Conservation (phyloP, 164 flowering plant species). For the Magnolia officinalis region DNA sequence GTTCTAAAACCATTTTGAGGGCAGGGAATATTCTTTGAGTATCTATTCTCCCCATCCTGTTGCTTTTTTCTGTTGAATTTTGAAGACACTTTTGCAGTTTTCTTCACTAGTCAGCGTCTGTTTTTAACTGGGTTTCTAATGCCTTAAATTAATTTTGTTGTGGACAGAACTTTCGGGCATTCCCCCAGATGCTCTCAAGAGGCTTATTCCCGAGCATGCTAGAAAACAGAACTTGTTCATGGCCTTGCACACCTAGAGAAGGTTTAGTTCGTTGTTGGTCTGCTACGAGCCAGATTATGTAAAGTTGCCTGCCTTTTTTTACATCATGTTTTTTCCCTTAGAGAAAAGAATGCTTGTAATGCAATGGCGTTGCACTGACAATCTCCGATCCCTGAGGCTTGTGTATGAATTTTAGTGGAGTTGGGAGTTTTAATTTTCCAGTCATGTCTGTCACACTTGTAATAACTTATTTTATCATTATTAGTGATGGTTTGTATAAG, state of each 20-base stretch:
- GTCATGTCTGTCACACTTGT: not conserved
- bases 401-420: constrained; percentile 1
- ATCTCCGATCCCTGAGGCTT: constrained; percentile 1
- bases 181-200: constrained; percentile 49
- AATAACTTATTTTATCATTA: not conserved
- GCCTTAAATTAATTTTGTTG: not conserved
- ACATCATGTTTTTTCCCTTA: not conserved
- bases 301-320: constrained; percentile 2
- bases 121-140: not conserved
- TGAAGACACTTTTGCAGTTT: not conserved
- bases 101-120: not conserved
- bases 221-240: constrained; percentile 90
- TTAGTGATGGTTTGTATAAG: not conserved
- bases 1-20: too few species aligned
- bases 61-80: not conserved
- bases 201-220: constrained; percentile 89
- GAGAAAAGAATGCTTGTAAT: not conserved
- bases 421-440: not conserved
- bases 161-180: constrained; percentile 66
- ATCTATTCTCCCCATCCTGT: too few species aligned
- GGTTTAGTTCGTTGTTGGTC: not conserved
- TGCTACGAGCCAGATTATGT: constrained; percentile 1
- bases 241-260: constrained; percentile 63
- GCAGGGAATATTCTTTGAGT: too few species aligned
- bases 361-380: not conserved